A percentile compares a stretch with the other conserved stretches of the same genome.
phyloP scores from a whole-genome alignment of 345 rosid genomes.

The Hibiscus tridactylites region DNA sequence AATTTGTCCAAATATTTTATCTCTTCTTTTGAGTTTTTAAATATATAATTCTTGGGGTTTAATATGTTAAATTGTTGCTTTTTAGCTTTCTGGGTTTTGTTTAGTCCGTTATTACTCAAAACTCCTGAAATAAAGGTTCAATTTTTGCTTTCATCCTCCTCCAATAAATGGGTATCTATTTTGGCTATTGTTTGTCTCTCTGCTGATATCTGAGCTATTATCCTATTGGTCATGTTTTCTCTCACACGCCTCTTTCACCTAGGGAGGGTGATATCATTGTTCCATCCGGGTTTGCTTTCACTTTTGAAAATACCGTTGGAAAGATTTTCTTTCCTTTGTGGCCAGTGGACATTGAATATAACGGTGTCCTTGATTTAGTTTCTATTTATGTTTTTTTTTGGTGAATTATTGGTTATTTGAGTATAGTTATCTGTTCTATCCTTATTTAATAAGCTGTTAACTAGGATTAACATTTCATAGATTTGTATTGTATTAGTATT shows the following conservation, averaged over 20 bases:
- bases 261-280: neutral
- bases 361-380: neutral
- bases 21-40: neutral
- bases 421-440: neutral
- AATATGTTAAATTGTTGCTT: conserved; percentile 1
- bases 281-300: neutral
- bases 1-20: neutral
- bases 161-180: conserved; percentile 8
- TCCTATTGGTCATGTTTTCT: neutral
- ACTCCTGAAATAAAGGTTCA: conserved; percentile 2
- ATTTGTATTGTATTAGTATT: conserved; percentile 1
- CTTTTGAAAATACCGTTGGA: neutral
- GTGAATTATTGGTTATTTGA: neutral
- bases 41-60: neutral
- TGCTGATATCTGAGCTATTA: neutral
- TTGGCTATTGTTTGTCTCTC: conserved; percentile 1
- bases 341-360: neutral
- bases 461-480: neutral
- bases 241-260: neutral
- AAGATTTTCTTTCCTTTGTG: neutral
- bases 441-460: neutral
- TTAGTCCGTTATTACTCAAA: conserved; percentile 5
- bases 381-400: neutral
- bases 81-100: conserved; percentile 20
- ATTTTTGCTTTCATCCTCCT: neutral